Conservation (phyloP, 768 basidiomycete species). For the Trametopsis cervina region DNA sequence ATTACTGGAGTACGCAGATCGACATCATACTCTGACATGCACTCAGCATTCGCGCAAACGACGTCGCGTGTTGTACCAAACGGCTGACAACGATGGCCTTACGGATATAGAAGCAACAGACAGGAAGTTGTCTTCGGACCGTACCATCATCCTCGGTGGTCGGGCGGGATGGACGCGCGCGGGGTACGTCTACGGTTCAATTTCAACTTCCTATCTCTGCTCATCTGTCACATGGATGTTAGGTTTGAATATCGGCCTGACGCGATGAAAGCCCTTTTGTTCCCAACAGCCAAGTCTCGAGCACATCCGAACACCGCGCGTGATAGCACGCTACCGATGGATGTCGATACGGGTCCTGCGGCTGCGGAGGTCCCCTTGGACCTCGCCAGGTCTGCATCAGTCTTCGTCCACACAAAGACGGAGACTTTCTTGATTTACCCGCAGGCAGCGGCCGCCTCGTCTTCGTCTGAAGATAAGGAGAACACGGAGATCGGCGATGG, state of each 20-base stretch:
- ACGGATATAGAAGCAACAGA: background rate
- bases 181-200: slow-evolving; percentile 10
- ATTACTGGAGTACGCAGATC: slow-evolving; percentile 57
- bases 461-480: slow-evolving; percentile 6
- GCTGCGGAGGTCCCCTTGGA: slow-evolving; percentile 1
- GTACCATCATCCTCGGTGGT: slow-evolving; percentile 6
- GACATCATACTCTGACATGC: slow-evolving; percentile 38
- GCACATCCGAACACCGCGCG: slow-evolving; percentile 12
- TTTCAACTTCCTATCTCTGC: background rate
- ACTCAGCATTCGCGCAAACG: slow-evolving; percentile 2
- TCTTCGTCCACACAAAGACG: slow-evolving; percentile 24
- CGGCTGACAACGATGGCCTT: background rate
- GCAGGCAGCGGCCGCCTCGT: slow-evolving; percentile 10
- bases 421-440: slow-evolving; percentile 24
- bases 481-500: slow-evolving; percentile 1
- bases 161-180: background rate
- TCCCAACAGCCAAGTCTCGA: slow-evolving; percentile 10
- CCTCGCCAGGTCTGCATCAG: slow-evolving; percentile 1
- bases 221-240: background rate
- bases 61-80: slow-evolving; percentile 1
- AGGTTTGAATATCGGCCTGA: slow-evolving; percentile 27
- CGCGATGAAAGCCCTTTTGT: slow-evolving; percentile 19
- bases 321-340: background rate
- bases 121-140: slow-evolving; percentile 2
- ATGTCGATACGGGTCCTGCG: slow-evolving; percentile 8